These are phyloP conservation scores for Dothistroma septosporum DNA, from an alignment of 2,329 filamentous ascomycete genomes.

Conservation along the genomic window DNA sequence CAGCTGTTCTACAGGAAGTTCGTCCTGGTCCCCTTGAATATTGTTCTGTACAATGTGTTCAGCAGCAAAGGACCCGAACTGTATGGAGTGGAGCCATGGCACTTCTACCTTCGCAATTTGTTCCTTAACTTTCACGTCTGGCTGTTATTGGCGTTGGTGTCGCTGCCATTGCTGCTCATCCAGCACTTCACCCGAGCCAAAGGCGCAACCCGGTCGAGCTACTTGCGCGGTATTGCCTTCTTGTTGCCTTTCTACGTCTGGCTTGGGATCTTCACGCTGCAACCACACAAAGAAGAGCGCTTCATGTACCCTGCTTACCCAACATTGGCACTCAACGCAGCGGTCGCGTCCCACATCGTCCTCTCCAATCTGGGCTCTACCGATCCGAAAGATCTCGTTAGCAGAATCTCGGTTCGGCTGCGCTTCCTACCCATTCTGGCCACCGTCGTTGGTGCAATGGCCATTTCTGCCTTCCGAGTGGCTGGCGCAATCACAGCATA, in stretches of 20 bases:
- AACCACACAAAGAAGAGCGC: constrained; percentile 95
- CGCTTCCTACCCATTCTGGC: constrained; percentile 62
- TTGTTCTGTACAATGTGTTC: constrained; percentile 93
- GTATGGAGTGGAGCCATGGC: constrained; percentile 94
- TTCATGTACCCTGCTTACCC: constrained; percentile 99
- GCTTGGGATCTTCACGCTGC: constrained; percentile 83
- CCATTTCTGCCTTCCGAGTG: constrained; percentile 66
- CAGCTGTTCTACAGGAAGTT: constrained; percentile 86
- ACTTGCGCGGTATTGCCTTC: constrained; percentile 72
- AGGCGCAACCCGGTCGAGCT: constrained; percentile 61
- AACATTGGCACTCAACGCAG: constrained; percentile 81
- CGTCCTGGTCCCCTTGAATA: constrained; percentile 80
- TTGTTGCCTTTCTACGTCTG: constrained; percentile 88
- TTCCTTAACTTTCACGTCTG: constrained; percentile 93
- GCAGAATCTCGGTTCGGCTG: constrained; percentile 69
- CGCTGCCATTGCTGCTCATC: constrained; percentile 69
- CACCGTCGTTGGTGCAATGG: constrained; percentile 48
- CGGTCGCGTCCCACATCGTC: constrained; percentile 76
- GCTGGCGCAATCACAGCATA: constrained; percentile 78
- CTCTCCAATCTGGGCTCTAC: constrained; percentile 69
- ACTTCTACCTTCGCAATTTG: constrained; percentile 91
- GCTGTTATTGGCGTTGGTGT: constrained; percentile 73
- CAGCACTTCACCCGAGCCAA: constrained; percentile 65
- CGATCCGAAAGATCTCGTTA: constrained; percentile 59
- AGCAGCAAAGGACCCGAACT: constrained; percentile 76